These are phyloP conservation scores for Actinidia arguta DNA, from an alignment of 179 eudicot species.

Conservation along the genomic window DNA sequence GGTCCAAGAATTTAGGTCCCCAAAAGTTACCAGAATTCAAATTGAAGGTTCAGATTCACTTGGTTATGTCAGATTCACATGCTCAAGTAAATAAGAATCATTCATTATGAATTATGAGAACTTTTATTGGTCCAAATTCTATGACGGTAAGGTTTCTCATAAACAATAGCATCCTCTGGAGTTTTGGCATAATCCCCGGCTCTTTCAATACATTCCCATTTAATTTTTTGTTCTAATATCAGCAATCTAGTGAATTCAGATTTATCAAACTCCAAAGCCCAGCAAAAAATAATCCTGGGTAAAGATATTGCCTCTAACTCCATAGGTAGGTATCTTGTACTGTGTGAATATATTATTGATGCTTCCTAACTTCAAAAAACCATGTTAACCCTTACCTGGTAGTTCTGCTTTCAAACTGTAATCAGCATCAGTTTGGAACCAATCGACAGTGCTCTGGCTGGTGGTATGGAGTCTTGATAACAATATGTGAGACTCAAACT, in stretches of 20 bases:
- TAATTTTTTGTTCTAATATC: too few species aligned
- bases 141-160: too few species aligned
- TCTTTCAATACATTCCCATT: neutral
- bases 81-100: too few species aligned
- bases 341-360: neutral
- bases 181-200: constrained; percentile 5
- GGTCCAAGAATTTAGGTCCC: too few species aligned
- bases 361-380: neutral
- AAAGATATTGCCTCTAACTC: constrained; percentile 10
- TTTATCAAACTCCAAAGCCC: neutral
- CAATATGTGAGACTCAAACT: constrained; percentile 74
- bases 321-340: constrained; percentile 6
- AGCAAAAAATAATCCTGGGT: neutral
- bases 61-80: too few species aligned
- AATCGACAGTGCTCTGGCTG: constrained; percentile 54
- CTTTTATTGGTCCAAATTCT: too few species aligned
- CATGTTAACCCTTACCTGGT: constrained; percentile 55
- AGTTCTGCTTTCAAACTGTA: constrained; percentile 69
- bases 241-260: too few species aligned
- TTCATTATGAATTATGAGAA: too few species aligned
- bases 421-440: constrained; percentile 57
- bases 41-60: too few species aligned
- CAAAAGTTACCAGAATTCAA: too few species aligned
- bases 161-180: neutral
- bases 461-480: constrained; percentile 44